These are phyloP conservation scores for Acacia acuminata DNA, from an alignment of 306 rosid species.

Conservation along the genomic window DNA sequence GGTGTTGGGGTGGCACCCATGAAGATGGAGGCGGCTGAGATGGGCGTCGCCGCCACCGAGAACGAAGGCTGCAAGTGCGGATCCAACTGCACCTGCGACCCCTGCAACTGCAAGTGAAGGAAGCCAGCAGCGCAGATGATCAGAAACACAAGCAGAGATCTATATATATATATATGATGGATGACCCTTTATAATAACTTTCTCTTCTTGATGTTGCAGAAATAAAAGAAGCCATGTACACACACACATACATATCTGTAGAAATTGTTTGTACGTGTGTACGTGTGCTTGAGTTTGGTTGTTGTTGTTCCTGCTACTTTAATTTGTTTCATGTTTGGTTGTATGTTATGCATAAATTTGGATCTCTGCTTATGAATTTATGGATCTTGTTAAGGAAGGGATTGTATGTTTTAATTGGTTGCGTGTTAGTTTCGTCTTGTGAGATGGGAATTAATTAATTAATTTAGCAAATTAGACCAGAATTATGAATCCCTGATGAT, in stretches of 20 bases:
- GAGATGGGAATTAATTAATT: too few relatives aligned
- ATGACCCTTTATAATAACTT: background rate
- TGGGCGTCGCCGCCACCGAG: slow-evolving; percentile 54
- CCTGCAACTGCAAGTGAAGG: slow-evolving; percentile 75
- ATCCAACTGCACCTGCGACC: slow-evolving; percentile 67
- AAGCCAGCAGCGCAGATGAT: background rate
- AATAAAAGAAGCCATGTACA: background rate
- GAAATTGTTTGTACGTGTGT: background rate
- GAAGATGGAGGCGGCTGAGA: slow-evolving; percentile 55
- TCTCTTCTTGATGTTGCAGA: slow-evolving; percentile 1
- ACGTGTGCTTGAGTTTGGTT: background rate
- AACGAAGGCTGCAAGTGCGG: slow-evolving; percentile 82
- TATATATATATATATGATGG: background rate
- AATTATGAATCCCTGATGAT: too few relatives aligned
- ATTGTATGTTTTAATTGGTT: too few relatives aligned
- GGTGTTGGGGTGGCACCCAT: slow-evolving; percentile 59
- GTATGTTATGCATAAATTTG: background rate
- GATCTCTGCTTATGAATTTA: too few relatives aligned
- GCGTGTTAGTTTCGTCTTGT: too few relatives aligned
- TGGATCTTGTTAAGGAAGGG: too few relatives aligned
- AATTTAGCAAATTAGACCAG: too few relatives aligned
- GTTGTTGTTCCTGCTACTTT: slow-evolving; percentile 25
- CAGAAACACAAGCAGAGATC: slow-evolving; percentile 37
- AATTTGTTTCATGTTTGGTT: slow-evolving; percentile 1
- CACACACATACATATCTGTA: background rate